Evolutionary conservation across 345 rosid genomes (phyloP), one percentile per base, ranked within the genome.

Genomic region (Murraya koenigii): DNA sequence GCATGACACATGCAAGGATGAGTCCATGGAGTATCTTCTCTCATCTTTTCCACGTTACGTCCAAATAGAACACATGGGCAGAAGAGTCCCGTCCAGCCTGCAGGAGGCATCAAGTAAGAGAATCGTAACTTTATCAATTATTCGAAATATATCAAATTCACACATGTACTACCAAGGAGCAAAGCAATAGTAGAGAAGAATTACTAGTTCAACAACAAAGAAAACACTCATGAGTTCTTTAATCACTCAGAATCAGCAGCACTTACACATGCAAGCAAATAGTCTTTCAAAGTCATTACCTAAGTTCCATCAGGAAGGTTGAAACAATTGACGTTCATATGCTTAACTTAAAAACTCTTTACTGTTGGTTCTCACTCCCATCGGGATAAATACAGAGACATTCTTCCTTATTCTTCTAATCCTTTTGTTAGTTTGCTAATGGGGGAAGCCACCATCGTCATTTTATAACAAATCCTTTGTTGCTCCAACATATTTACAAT

Each of bases 21-120:
- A 62, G 92, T 94, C 90, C 97, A 91, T 1, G 97, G 90, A 39
- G 89, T 90, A 84, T 94, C 96, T 0, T 89, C 98, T 82, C 94
- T 91, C 84, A 94, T 77, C 68, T 80, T 89, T 80, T 96, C 98
- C 66, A 90, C 80, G 80, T 92, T 95, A 76, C 91, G 89, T 26
- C 99, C 99, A 80, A 94, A 96, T 32, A 94, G 85, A 72, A 96
- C 94, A 84, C 98, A 92, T 10, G 98, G 99, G 82, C 98, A 96
- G 75, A 96, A 86, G 5, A 96, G 81, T 80, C 97, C 97, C 2
- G 90, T 89, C 97, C 93, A 91, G 75, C 92, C 97, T 96, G 90
- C 70, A 36, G 14, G 14, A 38, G 17, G 19, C 20, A 62, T 49
- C 23, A 66, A 66, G 74, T 14, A 61, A 7, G 66, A 20, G 72